Evolutionary conservation across 768 basidiomycete species (phyloP).

Genomic region (Lentinula aciculospora): DNA sequence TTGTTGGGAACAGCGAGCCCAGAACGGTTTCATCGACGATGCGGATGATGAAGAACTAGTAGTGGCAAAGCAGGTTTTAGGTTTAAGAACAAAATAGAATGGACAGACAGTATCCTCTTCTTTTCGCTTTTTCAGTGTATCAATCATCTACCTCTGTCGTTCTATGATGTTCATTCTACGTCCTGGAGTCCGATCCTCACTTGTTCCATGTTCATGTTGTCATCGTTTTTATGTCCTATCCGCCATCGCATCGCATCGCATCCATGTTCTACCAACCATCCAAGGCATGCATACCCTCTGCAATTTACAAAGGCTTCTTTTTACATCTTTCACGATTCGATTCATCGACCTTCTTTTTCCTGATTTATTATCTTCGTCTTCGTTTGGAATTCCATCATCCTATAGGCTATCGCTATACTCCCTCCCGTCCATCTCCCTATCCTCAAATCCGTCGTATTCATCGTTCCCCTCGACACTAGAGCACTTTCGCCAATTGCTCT

Average conservation of each 20-base stretch:
- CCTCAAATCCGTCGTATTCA: neutral
- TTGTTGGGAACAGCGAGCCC: slow-evolving; percentile 33
- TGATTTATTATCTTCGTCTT: slow-evolving; percentile 6
- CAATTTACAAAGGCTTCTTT: too few relatives aligned
- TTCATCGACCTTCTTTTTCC: neutral
- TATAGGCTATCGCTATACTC: neutral
- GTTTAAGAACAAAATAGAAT: neutral
- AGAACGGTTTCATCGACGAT: slow-evolving; percentile 11
- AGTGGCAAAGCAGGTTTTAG: neutral
- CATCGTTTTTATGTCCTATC: neutral
- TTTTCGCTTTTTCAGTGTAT: neutral
- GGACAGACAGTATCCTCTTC: neutral
- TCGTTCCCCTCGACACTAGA: neutral
- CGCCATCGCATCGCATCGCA: neutral
- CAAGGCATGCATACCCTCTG: too few relatives aligned
- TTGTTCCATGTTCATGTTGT: neutral
- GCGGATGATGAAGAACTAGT: slow-evolving; percentile 9
- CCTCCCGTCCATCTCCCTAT: neutral
- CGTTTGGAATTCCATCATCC: neutral
- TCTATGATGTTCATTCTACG: neutral
- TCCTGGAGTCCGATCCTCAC: neutral
- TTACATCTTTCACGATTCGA: neutral
- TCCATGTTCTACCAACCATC: slow-evolving; percentile 5
- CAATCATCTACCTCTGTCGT: neutral
- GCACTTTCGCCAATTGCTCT: neutral